These are phyloP conservation scores for Paramecium tetraurelia DNA, from an alignment of 73 alveolate genomes.

Conservation along the genomic window DNA sequence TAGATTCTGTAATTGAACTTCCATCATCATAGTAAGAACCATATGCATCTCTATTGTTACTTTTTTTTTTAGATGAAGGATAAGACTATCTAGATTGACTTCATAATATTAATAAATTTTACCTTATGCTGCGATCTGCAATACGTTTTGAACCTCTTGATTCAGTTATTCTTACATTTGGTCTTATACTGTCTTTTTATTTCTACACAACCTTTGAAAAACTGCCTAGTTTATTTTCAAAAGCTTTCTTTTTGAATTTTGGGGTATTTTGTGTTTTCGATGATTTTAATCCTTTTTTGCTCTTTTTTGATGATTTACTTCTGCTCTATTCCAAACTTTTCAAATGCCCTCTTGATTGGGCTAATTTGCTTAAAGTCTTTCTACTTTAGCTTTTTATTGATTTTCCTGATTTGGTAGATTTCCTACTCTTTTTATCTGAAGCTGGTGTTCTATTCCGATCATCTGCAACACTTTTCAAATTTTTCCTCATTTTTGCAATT, in stretches of 20 bases:
- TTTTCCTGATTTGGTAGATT: neutral
- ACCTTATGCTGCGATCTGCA: neutral
- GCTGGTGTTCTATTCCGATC: neutral
- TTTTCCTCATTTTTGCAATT: neutral
- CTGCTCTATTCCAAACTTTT: neutral
- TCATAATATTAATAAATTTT: neutral
- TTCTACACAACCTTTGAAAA: neutral
- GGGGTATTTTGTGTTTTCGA: neutral
- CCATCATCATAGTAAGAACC: neutral
- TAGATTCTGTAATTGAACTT: neutral
- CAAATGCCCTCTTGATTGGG: neutral
- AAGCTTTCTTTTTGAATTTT: neutral
- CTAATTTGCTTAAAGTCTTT: neutral
- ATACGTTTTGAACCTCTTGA: neutral
- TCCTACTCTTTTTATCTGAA: neutral
- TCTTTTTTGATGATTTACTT: neutral
- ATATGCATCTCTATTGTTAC: neutral
- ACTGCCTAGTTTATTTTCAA: conserved; percentile 13
- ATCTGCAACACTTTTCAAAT: neutral
- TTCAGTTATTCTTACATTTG: neutral
- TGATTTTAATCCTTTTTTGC: neutral
- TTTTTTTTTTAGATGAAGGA: neutral
- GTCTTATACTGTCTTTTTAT: neutral
- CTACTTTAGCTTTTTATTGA: neutral
- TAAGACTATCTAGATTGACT: neutral